phyloP scores from a whole-genome alignment of 1,284 basidiomycete genomes.

The Mixia osmundae region DNA sequence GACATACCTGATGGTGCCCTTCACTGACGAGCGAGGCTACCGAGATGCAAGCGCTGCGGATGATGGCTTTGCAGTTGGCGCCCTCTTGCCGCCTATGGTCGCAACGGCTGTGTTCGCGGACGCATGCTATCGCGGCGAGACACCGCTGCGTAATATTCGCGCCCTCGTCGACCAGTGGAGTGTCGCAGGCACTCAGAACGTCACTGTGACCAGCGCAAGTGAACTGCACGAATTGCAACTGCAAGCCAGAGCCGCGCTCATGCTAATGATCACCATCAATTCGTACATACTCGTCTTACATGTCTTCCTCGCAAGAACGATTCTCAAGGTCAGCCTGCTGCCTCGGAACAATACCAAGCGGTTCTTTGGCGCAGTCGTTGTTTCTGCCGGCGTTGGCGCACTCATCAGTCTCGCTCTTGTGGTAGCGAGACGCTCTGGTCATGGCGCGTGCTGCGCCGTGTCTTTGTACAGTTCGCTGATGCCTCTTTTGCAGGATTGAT shows the following conservation, averaged over 20 bases:
- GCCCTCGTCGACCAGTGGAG: constrained; percentile 17
- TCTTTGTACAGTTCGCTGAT: not conserved
- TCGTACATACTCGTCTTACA: constrained; percentile 18
- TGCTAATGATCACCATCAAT: constrained; percentile 22
- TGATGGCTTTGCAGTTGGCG: constrained; percentile 16
- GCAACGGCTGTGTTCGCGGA: constrained; percentile 15
- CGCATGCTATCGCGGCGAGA: constrained; percentile 8
- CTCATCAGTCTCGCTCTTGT: too few species aligned
- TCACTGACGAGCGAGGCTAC: constrained; percentile 20
- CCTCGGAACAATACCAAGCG: constrained; percentile 20
- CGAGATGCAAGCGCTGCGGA: constrained; percentile 13
- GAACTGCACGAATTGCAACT: constrained; percentile 13
- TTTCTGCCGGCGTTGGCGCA: not conserved
- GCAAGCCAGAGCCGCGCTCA: constrained; percentile 18
- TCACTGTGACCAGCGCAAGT: constrained; percentile 15
- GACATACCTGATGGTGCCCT: constrained; percentile 17
- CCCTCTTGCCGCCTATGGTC: constrained; percentile 16
- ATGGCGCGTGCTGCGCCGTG: not conserved
- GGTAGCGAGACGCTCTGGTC: not conserved
- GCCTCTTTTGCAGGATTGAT: not conserved
- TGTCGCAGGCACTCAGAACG: constrained; percentile 13
- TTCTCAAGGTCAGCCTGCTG: constrained; percentile 16
- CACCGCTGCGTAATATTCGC: constrained; percentile 8
- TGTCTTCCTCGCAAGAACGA: constrained; percentile 18
- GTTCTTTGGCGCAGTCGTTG: constrained; percentile 15